phyloP scores from a whole-genome alignment of 2,329 filamentous ascomycete genomes.

The Pezicula radicicola region DNA sequence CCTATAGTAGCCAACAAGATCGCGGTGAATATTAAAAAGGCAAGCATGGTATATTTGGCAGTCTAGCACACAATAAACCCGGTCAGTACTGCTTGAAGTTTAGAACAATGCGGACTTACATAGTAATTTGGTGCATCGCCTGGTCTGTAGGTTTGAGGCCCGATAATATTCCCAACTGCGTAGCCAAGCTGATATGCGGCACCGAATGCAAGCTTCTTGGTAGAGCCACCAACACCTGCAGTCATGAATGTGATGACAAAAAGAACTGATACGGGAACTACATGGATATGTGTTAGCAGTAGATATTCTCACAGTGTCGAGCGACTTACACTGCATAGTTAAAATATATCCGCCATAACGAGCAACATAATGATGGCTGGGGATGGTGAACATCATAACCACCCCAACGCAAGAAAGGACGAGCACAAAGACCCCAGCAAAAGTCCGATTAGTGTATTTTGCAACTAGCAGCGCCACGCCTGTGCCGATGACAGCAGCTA shows the following conservation, averaged over 20 bases:
- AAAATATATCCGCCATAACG: not conserved
- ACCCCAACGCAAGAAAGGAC: not conserved
- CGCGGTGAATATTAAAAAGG: not conserved
- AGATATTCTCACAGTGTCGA: not conserved
- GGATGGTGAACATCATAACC: not conserved
- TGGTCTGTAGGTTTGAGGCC: slow-evolving; percentile 50
- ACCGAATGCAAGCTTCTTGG: not conserved
- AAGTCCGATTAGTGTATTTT: not conserved
- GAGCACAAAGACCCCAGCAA: not conserved
- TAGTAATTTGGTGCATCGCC: slow-evolving; percentile 45
- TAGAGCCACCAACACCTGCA: not conserved
- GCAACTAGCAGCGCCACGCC: not conserved
- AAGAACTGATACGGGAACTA: not conserved
- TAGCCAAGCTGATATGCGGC: slow-evolving; percentile 11
- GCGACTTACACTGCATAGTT: not conserved
- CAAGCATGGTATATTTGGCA: not conserved
- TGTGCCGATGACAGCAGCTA: not conserved
- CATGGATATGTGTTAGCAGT: not conserved
- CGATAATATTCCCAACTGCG: slow-evolving; percentile 50
- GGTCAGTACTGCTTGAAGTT: not conserved
- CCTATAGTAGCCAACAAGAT: not conserved
- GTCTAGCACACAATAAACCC: not conserved
- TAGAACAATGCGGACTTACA: slow-evolving; percentile 2
- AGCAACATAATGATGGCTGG: not conserved
- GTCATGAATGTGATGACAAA: not conserved